Evolutionary conservation across 306 rosid species (phyloP), one percentile per base, ranked within the genome.

Genomic region (Acacia acuminata): DNA sequence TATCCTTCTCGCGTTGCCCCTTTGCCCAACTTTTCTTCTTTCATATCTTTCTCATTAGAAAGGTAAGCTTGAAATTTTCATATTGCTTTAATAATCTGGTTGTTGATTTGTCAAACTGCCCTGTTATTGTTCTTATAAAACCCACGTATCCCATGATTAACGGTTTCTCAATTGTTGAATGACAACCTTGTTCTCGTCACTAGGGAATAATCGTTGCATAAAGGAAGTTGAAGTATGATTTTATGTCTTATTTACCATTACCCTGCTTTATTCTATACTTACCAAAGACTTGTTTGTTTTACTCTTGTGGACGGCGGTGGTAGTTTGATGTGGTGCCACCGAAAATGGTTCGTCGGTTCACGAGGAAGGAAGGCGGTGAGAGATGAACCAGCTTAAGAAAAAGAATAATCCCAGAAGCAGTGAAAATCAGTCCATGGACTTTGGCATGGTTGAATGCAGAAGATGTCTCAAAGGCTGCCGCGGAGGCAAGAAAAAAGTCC

Each of bases 401-500:
- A 95, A 88, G 87, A 95, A 88, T 82, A 95, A 88, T 82, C 77
- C 90, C 8, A 90, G 83, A 22, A 22, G 83, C 94, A 4, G 94
- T 95, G 53, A 95, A 89, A 90, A 93, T 95, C 79, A 95, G 98
- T 82, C 99, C 99, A 8, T 95, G 99, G 99, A 82, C 94, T 34
- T 86, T 95, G 83, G 99, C 99, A 25, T 89, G 97, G 64, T 84
- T 95, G 80, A 92, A 95, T 82, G 94, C 94, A 30, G 99, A 95
- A 79, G 96, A 95, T 81, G 90, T 91, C 78, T 90, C 99, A 11
- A 93, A 93, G 86, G 96, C 98, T 25, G 99, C 99, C 1, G 96
- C 99, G 22, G 98, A 93, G 86, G 98, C 97, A 75, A 88, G 98
- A 81, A 95, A 91, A 68, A 95, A 87, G 87, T 95, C 99, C 76